Evolutionary conservation across 768 basidiomycete species (phyloP).

Genomic region (Tylopilus plumbeoviolaceoides): DNA sequence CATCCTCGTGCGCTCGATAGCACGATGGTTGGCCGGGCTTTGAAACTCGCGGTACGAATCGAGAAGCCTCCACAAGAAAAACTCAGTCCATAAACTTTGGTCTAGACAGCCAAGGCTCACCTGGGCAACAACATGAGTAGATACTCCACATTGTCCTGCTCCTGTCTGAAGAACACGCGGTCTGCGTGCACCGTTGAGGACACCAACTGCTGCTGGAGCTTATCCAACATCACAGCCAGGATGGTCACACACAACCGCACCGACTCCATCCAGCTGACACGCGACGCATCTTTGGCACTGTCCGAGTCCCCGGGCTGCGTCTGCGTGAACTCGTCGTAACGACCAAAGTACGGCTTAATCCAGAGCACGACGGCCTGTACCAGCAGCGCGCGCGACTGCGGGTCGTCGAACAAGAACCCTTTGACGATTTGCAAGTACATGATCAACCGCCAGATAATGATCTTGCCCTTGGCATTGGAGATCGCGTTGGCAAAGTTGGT

Average conservation of each 20-base stretch:
- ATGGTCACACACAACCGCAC: conserved; percentile 89
- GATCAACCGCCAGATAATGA: conserved; percentile 89
- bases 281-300: conserved; percentile 61
- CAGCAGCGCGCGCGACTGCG: conserved; percentile 71
- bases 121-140: conserved; percentile 79
- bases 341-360: conserved; percentile 94
- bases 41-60: conserved; percentile 88
- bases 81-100: conserved; percentile 1
- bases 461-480: conserved; percentile 73
- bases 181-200: conserved; percentile 60
- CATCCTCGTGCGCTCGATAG: conserved; percentile 65
- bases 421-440: conserved; percentile 92
- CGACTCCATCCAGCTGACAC: conserved; percentile 85
- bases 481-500: conserved; percentile 87
- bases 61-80: conserved; percentile 51
- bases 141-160: conserved; percentile 90
- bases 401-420: conserved; percentile 80
- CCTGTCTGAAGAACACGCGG: conserved; percentile 60
- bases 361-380: conserved; percentile 87
- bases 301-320: conserved; percentile 65
- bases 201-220: conserved; percentile 76
- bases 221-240: conserved; percentile 85
- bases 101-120: conserved; percentile 37
- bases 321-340: conserved; percentile 78
- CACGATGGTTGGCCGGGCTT: conserved; percentile 57